phyloP scores from a whole-genome alignment of 1,139 yeast species.

The Blastobotrys petasosporus region DNA sequence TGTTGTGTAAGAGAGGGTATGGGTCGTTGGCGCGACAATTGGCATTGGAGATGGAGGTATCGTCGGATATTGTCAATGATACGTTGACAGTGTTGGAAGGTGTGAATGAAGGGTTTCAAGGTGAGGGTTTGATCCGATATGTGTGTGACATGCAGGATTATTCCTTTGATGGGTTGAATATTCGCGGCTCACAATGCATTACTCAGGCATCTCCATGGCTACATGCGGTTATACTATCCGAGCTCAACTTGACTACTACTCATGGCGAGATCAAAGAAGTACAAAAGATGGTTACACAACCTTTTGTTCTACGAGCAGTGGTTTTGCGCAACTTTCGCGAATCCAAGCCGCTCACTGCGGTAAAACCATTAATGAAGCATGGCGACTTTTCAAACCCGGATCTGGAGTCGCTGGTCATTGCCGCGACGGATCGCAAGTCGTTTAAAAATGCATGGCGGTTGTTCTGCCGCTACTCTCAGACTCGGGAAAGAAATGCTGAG shows the following conservation, averaged over 20 bases:
- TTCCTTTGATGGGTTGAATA: neutral
- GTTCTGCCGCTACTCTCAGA: no score
- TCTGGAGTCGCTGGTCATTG: no score
- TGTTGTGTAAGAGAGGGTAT: conserved; percentile 10
- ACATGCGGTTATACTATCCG: no score
- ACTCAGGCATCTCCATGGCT: neutral
- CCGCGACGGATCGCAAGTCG: no score
- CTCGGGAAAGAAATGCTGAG: no score
- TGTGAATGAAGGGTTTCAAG: neutral
- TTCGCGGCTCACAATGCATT: neutral
- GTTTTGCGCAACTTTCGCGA: no score
- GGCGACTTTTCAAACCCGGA: neutral
- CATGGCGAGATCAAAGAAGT: no score
- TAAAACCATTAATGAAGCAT: neutral
- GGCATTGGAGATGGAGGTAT: conserved; percentile 14
- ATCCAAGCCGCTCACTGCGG: no score
- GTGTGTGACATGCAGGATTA: neutral
- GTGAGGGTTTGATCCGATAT: neutral
- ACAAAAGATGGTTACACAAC: no score
- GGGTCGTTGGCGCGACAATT: conserved; percentile 14
- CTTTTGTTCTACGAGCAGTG: no score
- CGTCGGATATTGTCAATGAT: conserved; percentile 1
- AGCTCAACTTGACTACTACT: no score
- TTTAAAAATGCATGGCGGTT: no score
- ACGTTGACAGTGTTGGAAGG: neutral